Evolutionary conservation across 148 eudicot species (phyloP), one percentile per base, ranked within the genome.

Genomic region (Camellia sinensis): DNA sequence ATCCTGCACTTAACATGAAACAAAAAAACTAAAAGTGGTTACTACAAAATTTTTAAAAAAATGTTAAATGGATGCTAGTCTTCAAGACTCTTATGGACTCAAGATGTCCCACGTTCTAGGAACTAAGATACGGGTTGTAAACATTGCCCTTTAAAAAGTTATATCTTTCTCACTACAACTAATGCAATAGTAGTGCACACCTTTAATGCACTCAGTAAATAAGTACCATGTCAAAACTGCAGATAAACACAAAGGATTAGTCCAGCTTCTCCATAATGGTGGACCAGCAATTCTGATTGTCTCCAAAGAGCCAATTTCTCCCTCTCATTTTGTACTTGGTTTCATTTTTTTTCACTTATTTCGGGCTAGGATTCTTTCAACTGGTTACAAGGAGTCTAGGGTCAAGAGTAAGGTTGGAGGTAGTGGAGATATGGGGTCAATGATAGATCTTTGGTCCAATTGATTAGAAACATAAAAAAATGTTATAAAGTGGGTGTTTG

Each of bases 1-100:
- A 96, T 3, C 99, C 99, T 95, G 89, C 86, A 83, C 61, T 76
- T 53, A 29, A 45, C 69, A 5, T 6, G 48, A 61, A 75, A 21
- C 3, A 21, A 50, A 78, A 15, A 71, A 71, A 7, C 37, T 29
- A 29, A 52, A 56, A 46, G 4, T 22, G 21, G 12, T 59, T 3
- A 21, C 18, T 7, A n/a, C 6, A 57, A 41, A 14, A 50, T 44
- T 63, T 64, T 59, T 44, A 2, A 53, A 44, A 21, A 57, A 75
- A 7, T 12, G 14, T 29, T 29, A 13, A 77, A 45, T 18, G 61
- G 57, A 17, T 43, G 15, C 2, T 54, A 71, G 11, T 60, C 67
- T 41, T 3, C 40, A 19, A 57, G 14, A 50, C 76, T 43, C 62
- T 22, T 54, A 6, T 22, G 41, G 76, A 22, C 11, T 73, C 44